Percentiles rank a stretch among this genome's conserved stretches.
Evolutionary conservation across 306 rosid genomes (phyloP).

Genomic region (Lathyrus sativus): DNA sequence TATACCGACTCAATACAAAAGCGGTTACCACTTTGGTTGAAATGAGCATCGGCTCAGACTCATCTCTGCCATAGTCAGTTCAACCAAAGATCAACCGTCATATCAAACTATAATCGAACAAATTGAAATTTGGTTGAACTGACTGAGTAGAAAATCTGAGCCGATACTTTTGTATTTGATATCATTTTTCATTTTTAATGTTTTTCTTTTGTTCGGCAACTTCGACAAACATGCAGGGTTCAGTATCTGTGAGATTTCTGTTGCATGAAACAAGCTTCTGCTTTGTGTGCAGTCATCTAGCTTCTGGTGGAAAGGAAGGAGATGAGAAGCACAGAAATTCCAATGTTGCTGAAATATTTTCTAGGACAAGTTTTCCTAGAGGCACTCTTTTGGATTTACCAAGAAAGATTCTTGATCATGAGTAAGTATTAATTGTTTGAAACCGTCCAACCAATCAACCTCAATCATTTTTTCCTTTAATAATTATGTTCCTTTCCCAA

Average conservation of each 20-base stretch:
- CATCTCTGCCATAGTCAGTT: no score
- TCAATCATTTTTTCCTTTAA: constrained; percentile 20
- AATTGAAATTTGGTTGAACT: not conserved
- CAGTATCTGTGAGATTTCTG: constrained; percentile 74
- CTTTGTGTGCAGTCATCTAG: constrained; percentile 79
- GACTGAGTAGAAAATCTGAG: not conserved
- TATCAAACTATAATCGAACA: not conserved
- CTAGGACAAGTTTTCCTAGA: constrained; percentile 68
- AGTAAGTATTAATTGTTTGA: constrained; percentile 52
- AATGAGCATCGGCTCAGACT: no score
- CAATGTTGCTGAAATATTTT: constrained; percentile 65
- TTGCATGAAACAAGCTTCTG: constrained; percentile 78
- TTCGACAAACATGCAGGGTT: constrained; percentile 58
- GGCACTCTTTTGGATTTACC: constrained; percentile 64
- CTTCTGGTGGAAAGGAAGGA: constrained; percentile 74
- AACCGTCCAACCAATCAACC: constrained; percentile 43
- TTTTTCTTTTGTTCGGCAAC: not conserved
- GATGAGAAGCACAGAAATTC: constrained; percentile 72
- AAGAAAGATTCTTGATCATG: constrained; percentile 67
- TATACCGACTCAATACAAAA: no score
- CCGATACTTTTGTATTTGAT: not conserved
- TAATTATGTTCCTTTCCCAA: constrained; percentile 37
- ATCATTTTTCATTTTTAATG: not conserved
- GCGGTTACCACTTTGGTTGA: no score
- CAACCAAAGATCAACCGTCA: not conserved